Conservation (phyloP, 495 filamentous ascomycete genomes). For the Recurvomyces mirabilis region DNA sequence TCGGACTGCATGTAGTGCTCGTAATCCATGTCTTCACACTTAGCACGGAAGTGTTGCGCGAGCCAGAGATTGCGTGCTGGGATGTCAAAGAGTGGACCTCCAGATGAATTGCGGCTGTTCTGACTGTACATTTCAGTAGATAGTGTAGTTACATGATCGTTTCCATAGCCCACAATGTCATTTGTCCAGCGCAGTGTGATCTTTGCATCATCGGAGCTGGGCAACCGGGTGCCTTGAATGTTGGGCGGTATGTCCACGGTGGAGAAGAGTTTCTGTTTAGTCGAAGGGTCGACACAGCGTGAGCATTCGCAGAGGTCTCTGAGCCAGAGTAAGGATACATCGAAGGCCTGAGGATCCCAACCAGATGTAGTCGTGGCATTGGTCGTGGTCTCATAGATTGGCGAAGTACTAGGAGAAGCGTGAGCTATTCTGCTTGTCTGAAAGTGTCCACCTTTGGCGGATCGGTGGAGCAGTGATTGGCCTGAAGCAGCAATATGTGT, state of each 20-base stretch:
- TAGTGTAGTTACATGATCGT: conserved; percentile 41
- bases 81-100: conserved; percentile 1
- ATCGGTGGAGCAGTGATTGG: too few relatives aligned
- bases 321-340: too few relatives aligned
- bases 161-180: conserved; percentile 40
- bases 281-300: conserved; percentile 61
- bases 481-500: too few relatives aligned
- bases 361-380: too few relatives aligned
- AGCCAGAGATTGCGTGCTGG: conserved; percentile 32
- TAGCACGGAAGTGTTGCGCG: conserved; percentile 27
- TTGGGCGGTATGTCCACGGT: conserved; percentile 55
- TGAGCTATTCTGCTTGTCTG: too few relatives aligned
- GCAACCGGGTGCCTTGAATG: conserved; percentile 34
- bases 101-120: neutral
- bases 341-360: too few relatives aligned
- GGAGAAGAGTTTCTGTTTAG: conserved; percentile 72
- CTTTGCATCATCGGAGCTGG: neutral
- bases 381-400: too few relatives aligned
- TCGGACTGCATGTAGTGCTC: conserved; percentile 54
- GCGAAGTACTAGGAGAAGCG: too few relatives aligned
- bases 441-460: too few relatives aligned
- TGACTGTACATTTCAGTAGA: conserved; percentile 5
- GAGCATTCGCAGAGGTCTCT: conserved; percentile 68
- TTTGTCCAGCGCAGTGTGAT: conserved; percentile 40
- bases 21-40: conserved; percentile 49